These are phyloP conservation scores for Lactarius sp. DNA, from an alignment of 768 basidiomycete species.

Conservation along the genomic window DNA sequence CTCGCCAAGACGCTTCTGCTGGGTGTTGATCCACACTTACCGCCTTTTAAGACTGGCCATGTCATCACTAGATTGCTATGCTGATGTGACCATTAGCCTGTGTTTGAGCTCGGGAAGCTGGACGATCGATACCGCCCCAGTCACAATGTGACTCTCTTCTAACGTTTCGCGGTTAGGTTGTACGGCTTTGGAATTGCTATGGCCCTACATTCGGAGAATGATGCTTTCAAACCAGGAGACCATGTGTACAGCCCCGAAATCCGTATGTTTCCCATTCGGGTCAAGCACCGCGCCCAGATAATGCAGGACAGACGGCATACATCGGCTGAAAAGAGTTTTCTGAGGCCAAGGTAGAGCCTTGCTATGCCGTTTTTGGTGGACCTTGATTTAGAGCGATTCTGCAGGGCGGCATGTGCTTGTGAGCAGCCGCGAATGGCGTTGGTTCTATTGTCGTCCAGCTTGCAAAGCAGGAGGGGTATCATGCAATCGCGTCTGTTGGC, in stretches of 20 bases:
- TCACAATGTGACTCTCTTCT: neutral
- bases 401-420: slow-evolving; percentile 50
- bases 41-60: too few relatives aligned
- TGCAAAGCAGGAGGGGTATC: slow-evolving; percentile 42
- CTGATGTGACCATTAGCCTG: slow-evolving; percentile 9
- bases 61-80: neutral
- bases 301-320: slow-evolving; percentile 31
- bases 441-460: slow-evolving; percentile 37
- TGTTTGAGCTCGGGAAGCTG: slow-evolving; percentile 31
- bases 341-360: slow-evolving; percentile 32
- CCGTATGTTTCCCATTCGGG: slow-evolving; percentile 19
- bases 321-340: slow-evolving; percentile 33
- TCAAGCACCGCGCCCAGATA: neutral
- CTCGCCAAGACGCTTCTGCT: slow-evolving; percentile 28
- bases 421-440: slow-evolving; percentile 37
- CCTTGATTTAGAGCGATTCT: neutral
- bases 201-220: slow-evolving; percentile 41
- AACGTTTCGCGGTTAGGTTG: neutral
- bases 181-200: slow-evolving; percentile 38
- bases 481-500: slow-evolving; percentile 69
- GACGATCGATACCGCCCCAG: slow-evolving; percentile 16
- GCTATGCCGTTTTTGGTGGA: neutral
- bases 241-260: slow-evolving; percentile 35
- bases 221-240: slow-evolving; percentile 35
- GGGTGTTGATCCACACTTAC: slow-evolving; percentile 37